Evolutionary conservation across 1,284 basidiomycete genomes (phyloP).

Genomic region (Inonotus obliquus): DNA sequence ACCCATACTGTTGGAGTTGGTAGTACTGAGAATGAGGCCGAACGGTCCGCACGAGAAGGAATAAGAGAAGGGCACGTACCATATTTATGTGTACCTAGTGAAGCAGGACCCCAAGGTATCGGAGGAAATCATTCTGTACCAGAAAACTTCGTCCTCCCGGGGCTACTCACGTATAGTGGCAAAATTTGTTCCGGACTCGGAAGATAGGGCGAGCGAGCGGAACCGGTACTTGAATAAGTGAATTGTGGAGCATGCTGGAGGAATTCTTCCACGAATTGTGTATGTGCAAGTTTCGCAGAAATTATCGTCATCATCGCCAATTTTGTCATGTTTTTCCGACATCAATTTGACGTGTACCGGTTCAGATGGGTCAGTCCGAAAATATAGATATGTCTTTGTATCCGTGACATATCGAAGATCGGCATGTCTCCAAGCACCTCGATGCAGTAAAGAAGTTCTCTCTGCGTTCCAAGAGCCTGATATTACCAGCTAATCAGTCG

Average conservation of each 20-base stretch:
- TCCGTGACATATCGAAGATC: not conserved
- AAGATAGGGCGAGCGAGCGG: too few relatives aligned
- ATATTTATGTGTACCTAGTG: conserved; percentile 6
- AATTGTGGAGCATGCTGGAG: not conserved
- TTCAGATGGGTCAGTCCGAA: not conserved
- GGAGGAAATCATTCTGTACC: not conserved
- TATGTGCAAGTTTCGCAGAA: too few relatives aligned
- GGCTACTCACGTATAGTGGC: not conserved
- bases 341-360: not conserved
- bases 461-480: not conserved
- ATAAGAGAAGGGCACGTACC: not conserved
- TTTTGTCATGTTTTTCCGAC: too few relatives aligned
- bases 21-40: too few relatives aligned
- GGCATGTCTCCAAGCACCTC: not conserved
- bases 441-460: not conserved
- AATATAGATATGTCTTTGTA: not conserved
- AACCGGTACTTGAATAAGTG: not conserved
- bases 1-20: conserved; percentile 33
- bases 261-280: not conserved
- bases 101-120: not conserved
- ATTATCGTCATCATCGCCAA: too few relatives aligned
- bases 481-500: not conserved
- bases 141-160: conserved; percentile 5
- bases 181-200: too few relatives aligned
- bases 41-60: not conserved